Base-by-base conservation (phyloP, 192 early-diverging fungal genomes). In the Backusella morwellensis region DNA sequence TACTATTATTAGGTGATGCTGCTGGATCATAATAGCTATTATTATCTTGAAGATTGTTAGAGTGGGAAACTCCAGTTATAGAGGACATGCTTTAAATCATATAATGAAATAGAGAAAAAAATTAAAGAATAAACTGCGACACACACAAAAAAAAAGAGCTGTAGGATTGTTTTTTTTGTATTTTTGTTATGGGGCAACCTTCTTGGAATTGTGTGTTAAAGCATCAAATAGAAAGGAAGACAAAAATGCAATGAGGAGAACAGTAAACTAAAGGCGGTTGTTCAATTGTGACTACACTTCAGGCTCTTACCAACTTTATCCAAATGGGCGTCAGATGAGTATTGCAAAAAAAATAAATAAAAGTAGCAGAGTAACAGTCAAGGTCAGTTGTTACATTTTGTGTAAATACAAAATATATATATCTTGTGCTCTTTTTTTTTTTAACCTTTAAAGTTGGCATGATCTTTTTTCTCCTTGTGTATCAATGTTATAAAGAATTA, bases 261-360 rank as follows among this genome's bases (percentile, higher is more conserved):
- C 56, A 63, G 56, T 63, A 29, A 63, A 63, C 56, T 29, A 63
- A 63, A 26, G 56, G 56, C 56, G 56, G 56, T 63, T 63, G 26
- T 63, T 63, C 12, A 63, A 63, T 63, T 63, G 56, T 63, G 56
- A 63, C 56, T 63, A 26, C 23, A 14, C 56, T 26, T 63, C 56
- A 63, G 56, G 26, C 56, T 63, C 56, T 63, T 63, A 63, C 56
- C 56, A 63, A 63, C 56, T 63, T 63, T 63, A 63, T 63, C 56
- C 26, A 63, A 50, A 50, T n/a, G 47, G 21, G 23, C 23, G 56
- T 63, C 56, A 63, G 21, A 63, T 63, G 56, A 63, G 56, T 63
- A 63, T 63, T 63, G 56, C 56, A 63, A 63, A n/a, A n/a, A n/a
- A n/a, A n/a, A n/a, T n/a, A n/a, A n/a, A n/a, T n/a, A n/a, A n/a